Percentiles rank a stretch among this genome's conserved stretches.
These are phyloP conservation scores for Penicilliopsis zonata DNA, from an alignment of 495 filamentous ascomycete species.

Conservation along the genomic window DNA sequence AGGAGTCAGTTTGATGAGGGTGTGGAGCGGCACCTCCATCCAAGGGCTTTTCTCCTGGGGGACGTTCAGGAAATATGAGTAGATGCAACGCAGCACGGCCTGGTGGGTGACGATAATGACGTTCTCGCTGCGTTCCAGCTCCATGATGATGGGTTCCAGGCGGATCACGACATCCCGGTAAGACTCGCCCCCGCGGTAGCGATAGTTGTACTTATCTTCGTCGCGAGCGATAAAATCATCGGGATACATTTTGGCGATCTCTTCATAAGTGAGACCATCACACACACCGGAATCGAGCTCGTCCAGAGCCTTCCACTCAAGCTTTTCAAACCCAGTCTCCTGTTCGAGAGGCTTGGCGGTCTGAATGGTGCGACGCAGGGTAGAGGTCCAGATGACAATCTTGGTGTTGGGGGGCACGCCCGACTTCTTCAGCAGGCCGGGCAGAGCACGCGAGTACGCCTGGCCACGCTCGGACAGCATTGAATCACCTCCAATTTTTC, in stretches of 20 bases:
- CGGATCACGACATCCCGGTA: constrained; percentile 97
- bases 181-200: constrained; percentile 91
- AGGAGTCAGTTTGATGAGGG: constrained; percentile 89
- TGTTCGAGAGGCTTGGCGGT: constrained; percentile 65
- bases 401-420: constrained; percentile 63
- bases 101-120: constrained; percentile 98
- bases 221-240: constrained; percentile 92
- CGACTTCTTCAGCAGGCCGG: constrained; percentile 67
- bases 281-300: constrained; percentile 95
- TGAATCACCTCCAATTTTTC: constrained; percentile 86
- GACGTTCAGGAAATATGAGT: constrained; percentile 96
- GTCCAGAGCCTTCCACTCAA: constrained; percentile 97
- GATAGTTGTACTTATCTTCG: constrained; percentile 98
- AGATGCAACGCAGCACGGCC: constrained; percentile 91
- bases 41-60: constrained; percentile 88
- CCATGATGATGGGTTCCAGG: constrained; percentile 98
- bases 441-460: constrained; percentile 71
- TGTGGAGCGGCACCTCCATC: constrained; percentile 94
- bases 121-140: constrained; percentile 87
- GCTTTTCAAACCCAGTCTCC: constrained; percentile 65
- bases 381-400: constrained; percentile 95
- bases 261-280: constrained; percentile 87
- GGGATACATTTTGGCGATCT: constrained; percentile 82
- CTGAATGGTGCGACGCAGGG: constrained; percentile 81
- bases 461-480: constrained; percentile 76